Evolutionary conservation across 768 basidiomycete genomes (phyloP).

Genomic region (Collybia sordida): DNA sequence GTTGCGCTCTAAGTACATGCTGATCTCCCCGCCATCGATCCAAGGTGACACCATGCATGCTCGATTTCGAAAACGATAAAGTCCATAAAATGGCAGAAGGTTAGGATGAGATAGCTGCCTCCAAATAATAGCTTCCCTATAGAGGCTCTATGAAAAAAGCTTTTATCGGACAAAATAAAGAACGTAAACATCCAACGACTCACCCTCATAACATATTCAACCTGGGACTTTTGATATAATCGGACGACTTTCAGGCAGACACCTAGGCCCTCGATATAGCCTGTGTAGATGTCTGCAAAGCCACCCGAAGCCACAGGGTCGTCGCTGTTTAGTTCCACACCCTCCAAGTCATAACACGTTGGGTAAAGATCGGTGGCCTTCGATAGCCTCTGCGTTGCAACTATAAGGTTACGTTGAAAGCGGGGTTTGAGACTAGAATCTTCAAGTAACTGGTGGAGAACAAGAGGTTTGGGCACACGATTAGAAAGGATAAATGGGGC

Average conservation of each 20-base stretch:
- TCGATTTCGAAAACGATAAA: slow-evolving; percentile 17
- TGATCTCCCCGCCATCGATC: slow-evolving; percentile 21
- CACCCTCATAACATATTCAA: background rate
- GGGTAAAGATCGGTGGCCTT: slow-evolving; percentile 5
- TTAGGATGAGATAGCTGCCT: slow-evolving; percentile 29
- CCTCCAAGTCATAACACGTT: slow-evolving; percentile 4
- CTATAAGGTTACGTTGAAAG: slow-evolving; percentile 5
- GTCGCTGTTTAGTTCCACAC: background rate
- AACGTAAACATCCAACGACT: too few relatives aligned
- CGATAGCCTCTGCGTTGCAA: slow-evolving; percentile 6
- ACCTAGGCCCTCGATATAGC: background rate
- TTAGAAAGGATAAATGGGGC: too few relatives aligned
- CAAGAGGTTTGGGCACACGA: slow-evolving; percentile 4
- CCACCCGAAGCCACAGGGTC: slow-evolving; percentile 4
- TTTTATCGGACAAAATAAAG: background rate
- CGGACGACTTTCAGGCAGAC: slow-evolving; percentile 7
- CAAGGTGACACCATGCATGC: slow-evolving; percentile 32
- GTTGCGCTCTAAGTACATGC: slow-evolving; percentile 23
- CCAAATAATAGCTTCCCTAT: slow-evolving; percentile 20
- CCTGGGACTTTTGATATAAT: slow-evolving; percentile 2
- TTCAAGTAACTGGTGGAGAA: slow-evolving; percentile 6
- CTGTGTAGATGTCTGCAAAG: slow-evolving; percentile 10
- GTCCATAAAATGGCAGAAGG: slow-evolving; percentile 29
- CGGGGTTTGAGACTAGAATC: background rate
- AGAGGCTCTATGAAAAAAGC: slow-evolving; percentile 8